Evolutionary conservation across 2,329 filamentous ascomycete genomes (phyloP), one percentile per base, ranked within the genome.

Genomic region (Colletotrichum sidae): DNA sequence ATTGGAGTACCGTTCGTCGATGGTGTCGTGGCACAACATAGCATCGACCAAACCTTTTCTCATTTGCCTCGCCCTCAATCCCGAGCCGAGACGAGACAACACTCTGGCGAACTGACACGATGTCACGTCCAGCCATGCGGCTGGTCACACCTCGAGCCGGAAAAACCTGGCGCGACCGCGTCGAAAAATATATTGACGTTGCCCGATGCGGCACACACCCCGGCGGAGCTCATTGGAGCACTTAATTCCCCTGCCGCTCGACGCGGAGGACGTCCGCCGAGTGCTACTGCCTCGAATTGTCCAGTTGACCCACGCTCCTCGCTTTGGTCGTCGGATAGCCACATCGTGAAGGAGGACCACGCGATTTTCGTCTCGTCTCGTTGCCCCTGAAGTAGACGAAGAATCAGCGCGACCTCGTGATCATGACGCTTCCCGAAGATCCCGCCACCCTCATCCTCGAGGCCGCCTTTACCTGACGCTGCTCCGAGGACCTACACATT

Each of bases 351-450:
- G 53, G 53, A 10, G 25, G 25, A 25, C 25, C 25, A 35, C 15
- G 35, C 17, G 33, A 42, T 25, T 25, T 25, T 25, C 25, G 25
- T 25, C 25, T 25, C 12, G 45, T 17, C 33, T 56, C 58, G 34
- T 66, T 55, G 56, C 17, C 35, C 58, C 55, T 44, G 13, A 9
- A 25, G 25, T 25, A 3, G 33, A 25, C 3, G 13, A 44, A 57
- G 45, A 25, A 6, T 33, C 15, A 33, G 35, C 35, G 42, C 42
- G 38, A n/a, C 42, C 63, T 54, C 38, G 52, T 66, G 52, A 66
- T 39, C 58, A 10, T 66, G 7, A 39, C 15, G 45, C 63, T 53
- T 66, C 63, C 63, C 63, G 63, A 66, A 66, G 63, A 63, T 66
- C 58, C 63, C 63, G 63, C 38, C 63, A 50, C 47, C 13, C 46